Evolutionary conservation across 352 stramenopile species (phyloP), one percentile per base, ranked within the genome.

Genomic region (Phytopythium helicoides): DNA sequence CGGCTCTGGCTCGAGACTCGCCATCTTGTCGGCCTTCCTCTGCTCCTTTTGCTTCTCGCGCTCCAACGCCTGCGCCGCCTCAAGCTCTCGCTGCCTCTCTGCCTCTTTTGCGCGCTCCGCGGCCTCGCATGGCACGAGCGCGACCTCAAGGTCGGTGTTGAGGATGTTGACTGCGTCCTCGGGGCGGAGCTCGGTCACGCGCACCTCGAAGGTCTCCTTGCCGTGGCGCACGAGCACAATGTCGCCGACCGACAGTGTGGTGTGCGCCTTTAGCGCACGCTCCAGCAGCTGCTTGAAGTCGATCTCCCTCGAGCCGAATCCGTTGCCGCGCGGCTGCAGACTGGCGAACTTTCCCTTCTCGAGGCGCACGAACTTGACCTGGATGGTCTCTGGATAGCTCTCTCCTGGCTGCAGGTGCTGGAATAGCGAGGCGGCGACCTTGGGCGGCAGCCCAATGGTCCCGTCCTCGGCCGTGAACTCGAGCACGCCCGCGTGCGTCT

Each of bases 211-310:
- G 21, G 84, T 94, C 58, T 84, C 34, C 16, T 69, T 67, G 18
- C 83, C 85, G 49, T 94, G 77, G 11, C 79, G 71, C 8, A 96
- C 73, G 22, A 92, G 81, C 41, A 96, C 54, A 23, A 85, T 54
- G 62, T 96, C 86, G 44, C 79, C 84, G 22, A 76, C 61, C 8
- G 78, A 87, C 25, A 94, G 70, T 47, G 82, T 93, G 49, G 84
- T 90, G 67, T 92, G 80, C 16, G 66, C 46, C 57, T 84, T 81
- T 0, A 96, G 68, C 15, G 82, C 77, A 3, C 76, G 67, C 61
- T 92, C 76, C 11, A 96, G 52, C n/a, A 94, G 62, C 34, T 68
- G 58, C 60, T 94, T 94, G 21, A 92, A 80, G 57, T 96, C 86
- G 45, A 96, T 78, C 47, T 89, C 69, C 22, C 81, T 76, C 16